These are phyloP conservation scores for Daldinia caldariorum DNA, from an alignment of 495 filamentous ascomycete species.

Conservation along the genomic window DNA sequence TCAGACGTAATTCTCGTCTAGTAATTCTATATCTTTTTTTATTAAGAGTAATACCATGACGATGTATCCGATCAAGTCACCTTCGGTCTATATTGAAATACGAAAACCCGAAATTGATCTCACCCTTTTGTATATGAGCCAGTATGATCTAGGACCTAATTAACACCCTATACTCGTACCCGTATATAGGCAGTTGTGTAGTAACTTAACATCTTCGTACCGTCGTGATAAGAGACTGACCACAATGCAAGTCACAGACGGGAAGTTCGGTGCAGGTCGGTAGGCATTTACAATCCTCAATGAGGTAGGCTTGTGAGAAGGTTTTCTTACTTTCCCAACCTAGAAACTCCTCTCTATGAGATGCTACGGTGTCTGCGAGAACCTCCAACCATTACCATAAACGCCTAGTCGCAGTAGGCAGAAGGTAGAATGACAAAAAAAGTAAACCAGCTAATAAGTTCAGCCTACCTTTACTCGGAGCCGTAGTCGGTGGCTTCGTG, in stretches of 20 bases:
- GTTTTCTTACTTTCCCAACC: conserved; percentile 39
- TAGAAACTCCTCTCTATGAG: conserved; percentile 45
- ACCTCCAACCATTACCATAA: conserved; percentile 35
- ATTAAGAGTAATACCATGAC: conserved; percentile 1
- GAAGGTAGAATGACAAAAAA: conserved; percentile 15
- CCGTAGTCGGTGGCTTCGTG: conserved; percentile 21
- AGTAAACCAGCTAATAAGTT: conserved; percentile 36
- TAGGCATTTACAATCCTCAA: conserved; percentile 30
- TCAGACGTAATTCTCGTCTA: not conserved
- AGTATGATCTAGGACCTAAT: conserved; percentile 22
- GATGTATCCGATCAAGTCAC: conserved; percentile 1
- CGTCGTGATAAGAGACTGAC: conserved; percentile 15
- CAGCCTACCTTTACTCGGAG: conserved; percentile 39
- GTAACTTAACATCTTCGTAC: conserved; percentile 15
- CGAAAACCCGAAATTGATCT: conserved; percentile 8
- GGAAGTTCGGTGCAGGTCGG: conserved; percentile 24
- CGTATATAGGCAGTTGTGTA: conserved; percentile 12
- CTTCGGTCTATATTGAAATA: not conserved
- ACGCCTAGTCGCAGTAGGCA: conserved; percentile 24
- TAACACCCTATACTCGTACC: conserved; percentile 6
- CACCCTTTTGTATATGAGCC: conserved; percentile 13
- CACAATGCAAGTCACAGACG: conserved; percentile 37
- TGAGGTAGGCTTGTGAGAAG: conserved; percentile 39
- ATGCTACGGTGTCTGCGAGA: conserved; percentile 36
- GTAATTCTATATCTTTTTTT: conserved; percentile 5